phyloP scores from a whole-genome alignment of 257 asterid genomes.

The Euphrasia confusa region DNA sequence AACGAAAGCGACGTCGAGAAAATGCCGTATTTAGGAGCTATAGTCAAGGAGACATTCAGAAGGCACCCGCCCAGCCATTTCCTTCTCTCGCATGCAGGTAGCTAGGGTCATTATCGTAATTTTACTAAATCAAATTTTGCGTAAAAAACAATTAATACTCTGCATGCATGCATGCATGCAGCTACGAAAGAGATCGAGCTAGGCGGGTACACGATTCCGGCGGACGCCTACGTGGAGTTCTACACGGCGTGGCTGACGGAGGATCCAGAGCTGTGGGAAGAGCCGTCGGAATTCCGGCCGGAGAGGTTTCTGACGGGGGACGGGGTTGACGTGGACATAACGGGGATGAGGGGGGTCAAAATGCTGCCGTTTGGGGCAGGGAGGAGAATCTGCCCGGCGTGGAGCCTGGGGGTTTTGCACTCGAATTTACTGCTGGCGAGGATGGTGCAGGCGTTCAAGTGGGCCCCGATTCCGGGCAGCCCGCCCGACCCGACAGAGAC shows the following conservation, averaged over 20 bases:
- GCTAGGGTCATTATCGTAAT: neutral
- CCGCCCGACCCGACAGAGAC: constrained; percentile 92
- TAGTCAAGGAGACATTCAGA: constrained; percentile 72
- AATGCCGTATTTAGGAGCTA: constrained; percentile 73
- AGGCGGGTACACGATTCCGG: constrained; percentile 82
- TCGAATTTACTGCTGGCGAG: constrained; percentile 58
- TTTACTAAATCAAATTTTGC: no score
- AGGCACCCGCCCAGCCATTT: constrained; percentile 92
- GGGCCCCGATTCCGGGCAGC: constrained; percentile 74
- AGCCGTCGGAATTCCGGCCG: constrained; percentile 64
- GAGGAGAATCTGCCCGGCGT: constrained; percentile 90
- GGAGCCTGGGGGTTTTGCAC: constrained; percentile 80
- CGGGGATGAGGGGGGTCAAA: constrained; percentile 75
- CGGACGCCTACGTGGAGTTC: constrained; percentile 67
- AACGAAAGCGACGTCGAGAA: constrained; percentile 64
- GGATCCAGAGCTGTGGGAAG: constrained; percentile 66
- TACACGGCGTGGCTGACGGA: constrained; percentile 93
- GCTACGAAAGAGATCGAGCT: constrained; percentile 57
- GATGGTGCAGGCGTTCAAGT: constrained; percentile 80
- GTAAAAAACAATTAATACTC: no score
- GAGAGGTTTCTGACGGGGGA: constrained; percentile 82
- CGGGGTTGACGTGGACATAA: constrained; percentile 80
- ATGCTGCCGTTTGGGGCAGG: constrained; percentile 97
- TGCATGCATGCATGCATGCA: no score
- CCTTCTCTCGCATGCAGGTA: constrained; percentile 77